Evolutionary conservation across 2,329 filamentous ascomycete species (phyloP).

Genomic region (Aspergillus proliferans): DNA sequence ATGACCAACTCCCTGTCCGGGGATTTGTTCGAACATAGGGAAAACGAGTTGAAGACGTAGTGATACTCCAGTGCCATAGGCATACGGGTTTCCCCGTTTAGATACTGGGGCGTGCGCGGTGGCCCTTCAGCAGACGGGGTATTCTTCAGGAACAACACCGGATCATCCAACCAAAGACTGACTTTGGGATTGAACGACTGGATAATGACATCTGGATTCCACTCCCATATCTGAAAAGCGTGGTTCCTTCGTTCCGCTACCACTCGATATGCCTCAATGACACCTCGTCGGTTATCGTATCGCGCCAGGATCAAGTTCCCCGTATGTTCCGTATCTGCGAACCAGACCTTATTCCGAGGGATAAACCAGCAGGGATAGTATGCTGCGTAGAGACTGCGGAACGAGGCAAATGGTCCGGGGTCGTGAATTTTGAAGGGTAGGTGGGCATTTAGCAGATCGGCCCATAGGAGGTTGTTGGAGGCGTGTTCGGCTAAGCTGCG

Average conservation of each 20-base stretch:
- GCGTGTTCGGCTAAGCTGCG: slow-evolving; percentile 54
- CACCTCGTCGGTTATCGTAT: slow-evolving; percentile 65
- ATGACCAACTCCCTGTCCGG: slow-evolving; percentile 34
- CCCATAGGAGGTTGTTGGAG: slow-evolving; percentile 65
- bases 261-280: slow-evolving; percentile 75
- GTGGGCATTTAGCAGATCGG: slow-evolving; percentile 60
- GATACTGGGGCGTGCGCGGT: slow-evolving; percentile 14
- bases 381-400: slow-evolving; percentile 63
- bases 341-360: slow-evolving; percentile 75
- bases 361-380: slow-evolving; percentile 84
- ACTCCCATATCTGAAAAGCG: slow-evolving; percentile 58
- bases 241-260: slow-evolving; percentile 57
- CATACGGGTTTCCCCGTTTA: slow-evolving; percentile 44
- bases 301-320: slow-evolving; percentile 71
- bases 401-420: slow-evolving; percentile 57
- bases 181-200: slow-evolving; percentile 66
- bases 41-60: slow-evolving; percentile 59
- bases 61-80: slow-evolving; percentile 49
- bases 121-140: slow-evolving; percentile 6
- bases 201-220: slow-evolving; percentile 60
- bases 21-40: slow-evolving; percentile 52
- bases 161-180: slow-evolving; percentile 66
- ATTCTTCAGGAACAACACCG: slow-evolving; percentile 55
- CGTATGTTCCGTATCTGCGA: slow-evolving; percentile 65
- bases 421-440: slow-evolving; percentile 54